A percentile compares a stretch with the other conserved stretches of the same genome.
These are phyloP conservation scores for Citrus reticulata DNA, from an alignment of 345 rosid genomes.

Conservation along the genomic window DNA sequence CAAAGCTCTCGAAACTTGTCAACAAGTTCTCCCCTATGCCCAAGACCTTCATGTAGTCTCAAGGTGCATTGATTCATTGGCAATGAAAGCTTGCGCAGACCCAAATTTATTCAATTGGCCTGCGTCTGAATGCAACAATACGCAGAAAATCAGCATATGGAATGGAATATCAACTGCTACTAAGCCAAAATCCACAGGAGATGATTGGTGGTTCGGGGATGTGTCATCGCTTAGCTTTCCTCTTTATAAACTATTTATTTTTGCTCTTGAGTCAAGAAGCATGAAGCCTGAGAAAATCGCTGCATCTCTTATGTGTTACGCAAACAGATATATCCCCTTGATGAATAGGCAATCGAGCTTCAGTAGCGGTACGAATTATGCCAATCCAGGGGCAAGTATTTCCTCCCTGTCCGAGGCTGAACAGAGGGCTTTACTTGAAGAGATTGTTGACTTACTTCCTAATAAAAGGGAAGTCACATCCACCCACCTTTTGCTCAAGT, in stretches of 20 bases:
- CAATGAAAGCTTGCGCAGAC: constrained; percentile 64
- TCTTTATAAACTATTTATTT: constrained; percentile 49
- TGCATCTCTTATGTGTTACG: constrained; percentile 51
- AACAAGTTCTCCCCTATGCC: constrained; percentile 52
- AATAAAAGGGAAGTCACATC: constrained; percentile 52
- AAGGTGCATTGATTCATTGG: constrained; percentile 68
- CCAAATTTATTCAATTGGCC: constrained; percentile 61
- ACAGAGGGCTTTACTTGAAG: constrained; percentile 55
- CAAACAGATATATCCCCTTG: constrained; percentile 53
- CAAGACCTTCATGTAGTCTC: constrained; percentile 72
- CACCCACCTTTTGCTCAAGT: constrained; percentile 60
- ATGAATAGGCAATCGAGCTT: constrained; percentile 46
- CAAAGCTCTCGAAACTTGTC: constrained; percentile 67
- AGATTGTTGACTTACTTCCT: constrained; percentile 57
- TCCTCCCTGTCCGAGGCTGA: constrained; percentile 38
- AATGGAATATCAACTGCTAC: constrained; percentile 54
- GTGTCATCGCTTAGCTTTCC: constrained; percentile 50
- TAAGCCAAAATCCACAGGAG: constrained; percentile 42
- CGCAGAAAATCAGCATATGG: constrained; percentile 42
- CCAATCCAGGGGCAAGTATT: constrained; percentile 20
- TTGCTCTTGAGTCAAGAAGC: constrained; percentile 41
- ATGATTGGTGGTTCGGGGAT: constrained; percentile 82
- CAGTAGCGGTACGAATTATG: constrained; percentile 26
- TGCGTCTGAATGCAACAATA: constrained; percentile 21
- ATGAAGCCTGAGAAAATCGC: constrained; percentile 57